Base-by-base conservation (phyloP, 176 grass and related monocot genomes). In the Guadua angustifolia region DNA sequence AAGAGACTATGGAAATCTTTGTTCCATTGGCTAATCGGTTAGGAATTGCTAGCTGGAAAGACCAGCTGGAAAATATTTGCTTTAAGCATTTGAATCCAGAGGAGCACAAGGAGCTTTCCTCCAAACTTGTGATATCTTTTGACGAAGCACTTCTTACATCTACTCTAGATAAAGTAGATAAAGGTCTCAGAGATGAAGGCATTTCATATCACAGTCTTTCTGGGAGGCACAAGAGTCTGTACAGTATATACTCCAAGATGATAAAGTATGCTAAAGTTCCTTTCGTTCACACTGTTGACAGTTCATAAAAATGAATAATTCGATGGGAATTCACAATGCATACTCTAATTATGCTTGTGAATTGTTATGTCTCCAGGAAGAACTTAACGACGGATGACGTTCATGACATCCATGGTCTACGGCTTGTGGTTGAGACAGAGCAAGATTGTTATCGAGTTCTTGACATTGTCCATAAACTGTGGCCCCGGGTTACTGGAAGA, bases 1-100 rank as follows among this genome's bases (percentile, higher is more conserved):
- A 95, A 75, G 95, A 98, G 84, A 98, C 93, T 49, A 86, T 89
- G 79, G 93, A 93, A 78, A 98, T 98, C 71, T 98, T 98, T 82
- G 92, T 93, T 44, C 95, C 95, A 5, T 83, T 98, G 71, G 93
- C 95, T 19, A 91, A 89, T 46, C 81, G 95, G 70, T 75, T 98
- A 74, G 93, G 95, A 66, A 98, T 98, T 66, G 86, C 79, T 68
- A 95, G 62, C 81, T 98, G 95, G 95, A 98, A 94, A 77, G 95
- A 95, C 25, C 88, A 95, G 82, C 73, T 98, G 66, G 95, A 95
- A 86, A 95, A 93, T 69, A 83, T 95, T 64, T 98, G 95, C 86
- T 98, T 98, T 82, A 98, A 84, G 66, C 79, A 90, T 59, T 86
- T 98, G 65, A 86, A 98, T 79, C 91, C 91, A n/a, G 84, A 90